These are phyloP conservation scores for Mortierella sp. DNA, from an alignment of 371 early-diverging fungal genomes.

Conservation along the genomic window DNA sequence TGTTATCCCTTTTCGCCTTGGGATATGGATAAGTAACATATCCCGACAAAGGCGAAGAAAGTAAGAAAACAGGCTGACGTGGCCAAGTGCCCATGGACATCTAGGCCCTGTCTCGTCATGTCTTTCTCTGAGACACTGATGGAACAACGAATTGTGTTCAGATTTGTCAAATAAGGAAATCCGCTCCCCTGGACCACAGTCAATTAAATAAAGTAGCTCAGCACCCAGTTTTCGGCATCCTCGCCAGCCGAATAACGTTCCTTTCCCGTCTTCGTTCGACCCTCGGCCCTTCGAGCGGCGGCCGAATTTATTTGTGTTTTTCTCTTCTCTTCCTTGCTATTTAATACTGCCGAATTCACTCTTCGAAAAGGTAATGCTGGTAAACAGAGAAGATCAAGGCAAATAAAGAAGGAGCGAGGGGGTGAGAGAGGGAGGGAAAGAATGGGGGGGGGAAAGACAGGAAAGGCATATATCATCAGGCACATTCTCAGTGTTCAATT, in stretches of 20 bases:
- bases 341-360: too few relatives aligned
- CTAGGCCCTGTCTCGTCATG: too few relatives aligned
- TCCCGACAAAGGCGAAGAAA: too few relatives aligned
- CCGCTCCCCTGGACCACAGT: neutral
- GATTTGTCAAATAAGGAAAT: neutral
- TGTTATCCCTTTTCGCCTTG: too few relatives aligned
- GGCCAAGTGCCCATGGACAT: too few relatives aligned
- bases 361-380: neutral
- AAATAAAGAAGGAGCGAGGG: neutral
- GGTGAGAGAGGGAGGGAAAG: neutral
- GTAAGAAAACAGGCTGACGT: too few relatives aligned
- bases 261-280: neutral
- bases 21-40: too few relatives aligned
- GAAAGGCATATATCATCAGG: too few relatives aligned
- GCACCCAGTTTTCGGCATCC: constrained; percentile 8
- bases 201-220: neutral
- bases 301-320: neutral
- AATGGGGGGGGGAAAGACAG: neutral
- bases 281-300: neutral
- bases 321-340: neutral
- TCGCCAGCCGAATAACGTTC: neutral
- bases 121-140: too few relatives aligned
- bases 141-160: neutral
- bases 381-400: neutral
- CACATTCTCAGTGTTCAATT: too few relatives aligned